Conservation (phyloP, 352 stramenopile genomes). For the Phytophthora pinifolia region DNA sequence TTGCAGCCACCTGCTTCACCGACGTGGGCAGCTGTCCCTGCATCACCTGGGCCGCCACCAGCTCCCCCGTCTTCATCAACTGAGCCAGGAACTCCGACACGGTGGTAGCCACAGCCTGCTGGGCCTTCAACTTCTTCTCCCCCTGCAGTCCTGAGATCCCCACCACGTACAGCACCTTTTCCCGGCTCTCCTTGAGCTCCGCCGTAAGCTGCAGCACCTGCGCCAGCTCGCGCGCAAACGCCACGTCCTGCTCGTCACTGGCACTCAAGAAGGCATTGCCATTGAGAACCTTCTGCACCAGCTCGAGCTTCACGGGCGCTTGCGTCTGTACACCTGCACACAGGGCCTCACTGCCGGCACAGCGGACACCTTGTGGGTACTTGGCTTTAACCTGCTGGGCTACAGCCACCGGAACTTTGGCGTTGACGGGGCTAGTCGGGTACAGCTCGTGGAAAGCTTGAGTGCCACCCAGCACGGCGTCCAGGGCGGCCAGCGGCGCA, state of each 20-base stretch:
- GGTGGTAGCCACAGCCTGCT: constrained; percentile 24
- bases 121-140: constrained; percentile 29
- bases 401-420: constrained; percentile 31
- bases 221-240: constrained; percentile 35
- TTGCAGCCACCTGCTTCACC: constrained; percentile 22
- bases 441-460: constrained; percentile 37
- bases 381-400: constrained; percentile 28
- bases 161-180: constrained; percentile 40
- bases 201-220: constrained; percentile 34
- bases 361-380: constrained; percentile 20
- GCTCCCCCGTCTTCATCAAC: constrained; percentile 34
- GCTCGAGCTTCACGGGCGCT: constrained; percentile 3
- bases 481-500: constrained; percentile 12
- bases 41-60: constrained; percentile 42
- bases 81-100: constrained; percentile 41
- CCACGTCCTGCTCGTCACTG: constrained; percentile 26
- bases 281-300: constrained; percentile 29
- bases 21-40: constrained; percentile 19
- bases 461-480: constrained; percentile 19
- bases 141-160: constrained; percentile 27
- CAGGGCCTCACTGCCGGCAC: constrained; percentile 30
- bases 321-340: constrained; percentile 25
- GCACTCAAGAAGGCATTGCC: constrained; percentile 32
- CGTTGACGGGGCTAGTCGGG: constrained; percentile 14
- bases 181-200: constrained; percentile 17